A percentile compares a stretch with the other conserved stretches of the same genome.
Evolutionary conservation across 176 grass and related monocot genomes (phyloP).

Genomic region (Hsuehochloa calcarea): DNA sequence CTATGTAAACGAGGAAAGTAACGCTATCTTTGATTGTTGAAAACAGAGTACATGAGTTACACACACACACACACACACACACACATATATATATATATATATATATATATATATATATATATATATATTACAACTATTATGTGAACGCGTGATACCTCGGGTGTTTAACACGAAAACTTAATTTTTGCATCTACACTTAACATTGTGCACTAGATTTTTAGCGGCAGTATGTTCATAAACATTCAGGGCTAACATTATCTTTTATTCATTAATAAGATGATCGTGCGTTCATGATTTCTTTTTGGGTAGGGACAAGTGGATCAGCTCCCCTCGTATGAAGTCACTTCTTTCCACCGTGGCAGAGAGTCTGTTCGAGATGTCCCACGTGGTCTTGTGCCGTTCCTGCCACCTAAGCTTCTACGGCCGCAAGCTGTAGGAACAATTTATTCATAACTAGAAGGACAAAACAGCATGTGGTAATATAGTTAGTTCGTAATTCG

Average conservation of each 20-base stretch:
- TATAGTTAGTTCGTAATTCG: neutral
- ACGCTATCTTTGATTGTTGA: too few species aligned
- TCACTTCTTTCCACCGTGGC: conserved; percentile 33
- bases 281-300: neutral
- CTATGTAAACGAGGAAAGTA: too few species aligned
- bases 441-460: neutral
- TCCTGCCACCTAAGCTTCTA: neutral
- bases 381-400: conserved; percentile 30
- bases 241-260: neutral
- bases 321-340: neutral
- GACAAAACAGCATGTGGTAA: neutral
- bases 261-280: neutral
- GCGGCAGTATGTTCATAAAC: neutral
- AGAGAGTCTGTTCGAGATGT: conserved; percentile 23
- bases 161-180: neutral
- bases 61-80: too few species aligned
- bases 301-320: conserved; percentile 24
- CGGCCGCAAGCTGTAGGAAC: neutral
- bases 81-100: too few species aligned
- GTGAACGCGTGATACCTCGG: too few species aligned
- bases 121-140: too few species aligned
- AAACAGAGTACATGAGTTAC: too few species aligned
- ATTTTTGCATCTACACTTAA: too few species aligned
- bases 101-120: too few species aligned
- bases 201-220: neutral